Conservation (phyloP, 176 grass and related monocot genomes). For the Hsuehochloa calcarea region DNA sequence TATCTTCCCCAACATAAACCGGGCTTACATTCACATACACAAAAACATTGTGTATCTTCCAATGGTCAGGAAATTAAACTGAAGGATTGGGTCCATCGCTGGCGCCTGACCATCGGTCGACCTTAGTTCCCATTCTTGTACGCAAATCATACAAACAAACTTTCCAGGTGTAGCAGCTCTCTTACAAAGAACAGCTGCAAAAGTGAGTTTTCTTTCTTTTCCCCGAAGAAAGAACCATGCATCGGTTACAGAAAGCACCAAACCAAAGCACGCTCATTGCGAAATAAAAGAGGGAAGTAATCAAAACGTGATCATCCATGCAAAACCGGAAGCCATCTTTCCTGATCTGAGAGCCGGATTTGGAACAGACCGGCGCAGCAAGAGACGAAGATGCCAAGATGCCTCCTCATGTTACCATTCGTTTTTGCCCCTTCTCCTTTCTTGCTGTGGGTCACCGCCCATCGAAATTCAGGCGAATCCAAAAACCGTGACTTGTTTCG, state of each 20-base stretch:
- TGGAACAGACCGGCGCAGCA: background rate
- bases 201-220: background rate
- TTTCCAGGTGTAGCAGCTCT: background rate
- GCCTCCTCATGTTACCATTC: background rate
- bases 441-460: background rate
- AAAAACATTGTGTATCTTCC: background rate
- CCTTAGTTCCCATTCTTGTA: background rate
- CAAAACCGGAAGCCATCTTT: background rate
- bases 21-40: background rate
- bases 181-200: background rate
- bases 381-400: background rate
- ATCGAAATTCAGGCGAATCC: background rate
- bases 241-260: background rate
- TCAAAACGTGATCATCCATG: background rate
- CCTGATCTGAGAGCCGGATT: slow-evolving; percentile 16
- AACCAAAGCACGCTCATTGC: background rate
- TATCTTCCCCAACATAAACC: background rate
- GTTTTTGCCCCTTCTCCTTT: background rate
- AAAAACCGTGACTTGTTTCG: slow-evolving; percentile 30
- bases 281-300: background rate
- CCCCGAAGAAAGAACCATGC: background rate
- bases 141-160: background rate
- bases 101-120: background rate
- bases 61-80: no score
- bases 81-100: background rate